phyloP scores from a whole-genome alignment of 495 filamentous ascomycete species.

The Glutinoglossum americanum region DNA sequence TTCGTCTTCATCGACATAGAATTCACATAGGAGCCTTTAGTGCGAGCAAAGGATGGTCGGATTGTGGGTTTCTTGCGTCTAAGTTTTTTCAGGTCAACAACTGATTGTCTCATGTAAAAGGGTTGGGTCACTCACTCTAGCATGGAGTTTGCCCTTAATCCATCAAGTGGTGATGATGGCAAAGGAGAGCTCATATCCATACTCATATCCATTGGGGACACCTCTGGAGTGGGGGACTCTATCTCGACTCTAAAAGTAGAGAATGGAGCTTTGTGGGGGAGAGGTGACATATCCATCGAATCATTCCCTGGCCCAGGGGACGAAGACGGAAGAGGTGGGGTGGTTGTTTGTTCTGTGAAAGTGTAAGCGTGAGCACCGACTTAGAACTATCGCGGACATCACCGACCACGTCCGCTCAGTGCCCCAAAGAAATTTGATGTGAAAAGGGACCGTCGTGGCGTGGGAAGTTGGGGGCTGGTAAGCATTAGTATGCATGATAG shows the following conservation, averaged over 20 bases:
- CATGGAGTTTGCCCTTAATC: conserved; percentile 11
- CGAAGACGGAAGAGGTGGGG: conserved; percentile 62
- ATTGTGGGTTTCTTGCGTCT: conserved; percentile 37
- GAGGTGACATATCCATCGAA: conserved; percentile 81
- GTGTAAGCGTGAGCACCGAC: neutral
- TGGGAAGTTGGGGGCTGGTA: conserved; percentile 68
- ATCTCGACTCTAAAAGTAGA: conserved; percentile 15
- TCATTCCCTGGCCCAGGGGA: conserved; percentile 60
- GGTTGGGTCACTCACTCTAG: conserved; percentile 13
- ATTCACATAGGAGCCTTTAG: conserved; percentile 34
- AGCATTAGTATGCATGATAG: conserved; percentile 4
- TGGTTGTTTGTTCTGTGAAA: conserved; percentile 47
- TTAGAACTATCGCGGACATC: neutral
- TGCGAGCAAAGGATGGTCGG: conserved; percentile 38
- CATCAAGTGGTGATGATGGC: neutral
- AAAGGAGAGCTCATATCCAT: conserved; percentile 2
- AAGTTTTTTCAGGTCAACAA: conserved; percentile 10
- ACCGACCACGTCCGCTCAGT: conserved; percentile 50
- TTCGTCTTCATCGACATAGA: conserved; percentile 23
- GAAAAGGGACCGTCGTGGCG: conserved; percentile 84
- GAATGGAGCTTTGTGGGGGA: conserved; percentile 73
- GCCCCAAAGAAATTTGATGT: conserved; percentile 51
- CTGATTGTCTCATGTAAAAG: neutral
- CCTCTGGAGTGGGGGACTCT: conserved; percentile 40
- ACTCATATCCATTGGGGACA: conserved; percentile 11